Conservation (phyloP, 2,329 filamentous ascomycete species). For the Aspergillus brunneoviolaceus region DNA sequence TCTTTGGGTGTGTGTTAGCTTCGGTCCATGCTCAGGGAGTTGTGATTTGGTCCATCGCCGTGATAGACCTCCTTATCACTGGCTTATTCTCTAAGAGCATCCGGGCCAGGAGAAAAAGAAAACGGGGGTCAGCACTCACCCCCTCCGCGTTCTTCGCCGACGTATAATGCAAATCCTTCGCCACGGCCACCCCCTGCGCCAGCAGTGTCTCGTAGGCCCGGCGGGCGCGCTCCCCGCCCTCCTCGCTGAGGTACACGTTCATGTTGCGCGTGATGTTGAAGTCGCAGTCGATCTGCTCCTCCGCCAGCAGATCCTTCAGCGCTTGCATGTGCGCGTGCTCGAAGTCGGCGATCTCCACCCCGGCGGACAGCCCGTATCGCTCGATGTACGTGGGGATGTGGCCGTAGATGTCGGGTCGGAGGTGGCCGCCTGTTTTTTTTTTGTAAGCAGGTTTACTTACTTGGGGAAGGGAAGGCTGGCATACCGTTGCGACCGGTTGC, state of each 20-base stretch:
- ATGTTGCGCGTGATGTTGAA: slow-evolving; percentile 44
- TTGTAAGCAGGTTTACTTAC: no score
- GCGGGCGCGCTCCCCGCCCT: slow-evolving; percentile 31
- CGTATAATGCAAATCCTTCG: slow-evolving; percentile 32
- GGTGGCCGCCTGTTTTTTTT: slow-evolving; percentile 35
- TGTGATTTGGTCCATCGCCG: no score
- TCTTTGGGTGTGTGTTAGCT: slow-evolving; percentile 14
- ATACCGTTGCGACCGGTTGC: slow-evolving; percentile 48
- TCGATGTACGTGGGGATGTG: slow-evolving; percentile 40
- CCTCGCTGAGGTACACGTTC: slow-evolving; percentile 42
- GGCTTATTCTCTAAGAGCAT: no score
- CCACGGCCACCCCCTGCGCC: slow-evolving; percentile 26
- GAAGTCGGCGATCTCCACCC: slow-evolving; percentile 42
- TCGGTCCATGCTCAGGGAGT: no score
- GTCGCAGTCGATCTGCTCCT: slow-evolving; percentile 49
- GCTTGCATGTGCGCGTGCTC: slow-evolving; percentile 45
- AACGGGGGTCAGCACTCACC: slow-evolving; percentile 18
- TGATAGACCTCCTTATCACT: no score
- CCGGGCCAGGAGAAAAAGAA: no score
- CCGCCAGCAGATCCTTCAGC: slow-evolving; percentile 41
- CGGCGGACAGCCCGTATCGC: slow-evolving; percentile 39
- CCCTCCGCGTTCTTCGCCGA: slow-evolving; percentile 30
- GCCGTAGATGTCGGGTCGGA: slow-evolving; percentile 46
- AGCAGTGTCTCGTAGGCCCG: slow-evolving; percentile 33
- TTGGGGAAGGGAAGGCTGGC: neutral